These are phyloP conservation scores for Sporothrix schenckii DNA, from an alignment of 2,329 filamentous ascomycete species.

Conservation along the genomic window DNA sequence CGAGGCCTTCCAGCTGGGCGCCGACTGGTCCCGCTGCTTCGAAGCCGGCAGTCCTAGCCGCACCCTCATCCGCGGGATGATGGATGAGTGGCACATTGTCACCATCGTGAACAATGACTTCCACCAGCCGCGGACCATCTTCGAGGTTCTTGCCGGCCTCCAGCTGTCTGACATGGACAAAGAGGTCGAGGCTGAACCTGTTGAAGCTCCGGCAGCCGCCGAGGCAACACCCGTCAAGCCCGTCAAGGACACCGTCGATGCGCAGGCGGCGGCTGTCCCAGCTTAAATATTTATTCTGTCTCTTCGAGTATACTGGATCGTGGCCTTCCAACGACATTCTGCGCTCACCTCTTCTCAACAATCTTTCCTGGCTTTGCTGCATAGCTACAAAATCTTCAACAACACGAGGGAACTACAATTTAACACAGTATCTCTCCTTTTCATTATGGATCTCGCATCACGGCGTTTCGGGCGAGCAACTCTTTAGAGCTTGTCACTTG, in stretches of 20 bases:
- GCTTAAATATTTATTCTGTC: background rate
- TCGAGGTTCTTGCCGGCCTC: constrained; percentile 81
- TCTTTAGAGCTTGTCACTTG: constrained; percentile 19
- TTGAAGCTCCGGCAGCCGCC: constrained; percentile 28
- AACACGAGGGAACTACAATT: constrained; percentile 30
- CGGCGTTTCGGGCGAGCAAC: constrained; percentile 25
- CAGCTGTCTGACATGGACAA: constrained; percentile 65
- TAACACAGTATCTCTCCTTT: constrained; percentile 32
- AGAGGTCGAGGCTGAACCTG: constrained; percentile 42
- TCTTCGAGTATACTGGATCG: background rate
- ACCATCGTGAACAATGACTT: constrained; percentile 99
- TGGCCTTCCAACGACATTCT: background rate
- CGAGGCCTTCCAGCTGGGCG: constrained; percentile 88
- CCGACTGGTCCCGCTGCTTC: constrained; percentile 94
- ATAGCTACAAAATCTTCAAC: constrained; percentile 29
- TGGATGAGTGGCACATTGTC: constrained; percentile 89
- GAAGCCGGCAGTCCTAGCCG: constrained; percentile 75
- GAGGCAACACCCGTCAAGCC: constrained; percentile 32
- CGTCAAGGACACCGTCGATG: constrained; percentile 9
- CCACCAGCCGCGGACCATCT: constrained; percentile 79
- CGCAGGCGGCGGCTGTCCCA: background rate
- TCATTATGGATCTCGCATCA: constrained; percentile 18
- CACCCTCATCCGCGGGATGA: constrained; percentile 76
- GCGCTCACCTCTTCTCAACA: background rate
- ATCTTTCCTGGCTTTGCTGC: background rate